phyloP scores from a whole-genome alignment of 1,284 basidiomycete species.

The Sutorius eximius region DNA sequence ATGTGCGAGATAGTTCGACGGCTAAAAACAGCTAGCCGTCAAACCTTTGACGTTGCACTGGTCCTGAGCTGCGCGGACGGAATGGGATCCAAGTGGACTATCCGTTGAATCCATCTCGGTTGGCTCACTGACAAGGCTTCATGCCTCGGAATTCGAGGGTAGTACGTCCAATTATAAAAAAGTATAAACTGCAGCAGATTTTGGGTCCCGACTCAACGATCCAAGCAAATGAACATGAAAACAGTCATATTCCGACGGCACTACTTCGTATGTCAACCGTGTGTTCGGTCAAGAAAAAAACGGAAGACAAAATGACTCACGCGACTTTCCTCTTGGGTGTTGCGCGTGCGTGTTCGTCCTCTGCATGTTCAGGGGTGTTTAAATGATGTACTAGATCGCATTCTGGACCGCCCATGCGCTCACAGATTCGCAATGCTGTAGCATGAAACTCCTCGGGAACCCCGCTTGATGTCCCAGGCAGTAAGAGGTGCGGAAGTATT shows the following conservation, averaged over 20 bases:
- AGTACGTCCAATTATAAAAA: slow-evolving; percentile 13
- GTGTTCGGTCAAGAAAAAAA: background rate
- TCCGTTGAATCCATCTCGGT: background rate
- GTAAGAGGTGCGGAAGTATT: slow-evolving; percentile 35
- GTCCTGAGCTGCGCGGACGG: background rate
- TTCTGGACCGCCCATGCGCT: slow-evolving; percentile 35
- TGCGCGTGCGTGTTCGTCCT: slow-evolving; percentile 8
- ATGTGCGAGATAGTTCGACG: background rate
- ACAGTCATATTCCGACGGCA: slow-evolving; percentile 17
- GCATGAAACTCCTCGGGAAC: slow-evolving; percentile 35
- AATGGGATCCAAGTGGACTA: background rate
- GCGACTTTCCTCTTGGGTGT: slow-evolving; percentile 19
- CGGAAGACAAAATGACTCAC: slow-evolving; percentile 16
- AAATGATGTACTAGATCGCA: slow-evolving; percentile 16
- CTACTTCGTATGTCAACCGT: slow-evolving; percentile 16
- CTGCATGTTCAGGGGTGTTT: background rate
- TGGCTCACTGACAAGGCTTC: background rate
- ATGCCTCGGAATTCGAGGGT: background rate
- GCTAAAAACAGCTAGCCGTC: background rate
- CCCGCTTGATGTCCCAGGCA: slow-evolving; percentile 27
- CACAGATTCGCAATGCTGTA: slow-evolving; percentile 28
- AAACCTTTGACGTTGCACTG: background rate
- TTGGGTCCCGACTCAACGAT: slow-evolving; percentile 8
- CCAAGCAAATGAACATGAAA: slow-evolving; percentile 3
- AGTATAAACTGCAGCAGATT: slow-evolving; percentile 7